A percentile compares a stretch with the other conserved stretches of the same genome.
Evolutionary conservation across 2,329 filamentous ascomycete species (phyloP).

Genomic region (Rhytidhysteron rufulum): DNA sequence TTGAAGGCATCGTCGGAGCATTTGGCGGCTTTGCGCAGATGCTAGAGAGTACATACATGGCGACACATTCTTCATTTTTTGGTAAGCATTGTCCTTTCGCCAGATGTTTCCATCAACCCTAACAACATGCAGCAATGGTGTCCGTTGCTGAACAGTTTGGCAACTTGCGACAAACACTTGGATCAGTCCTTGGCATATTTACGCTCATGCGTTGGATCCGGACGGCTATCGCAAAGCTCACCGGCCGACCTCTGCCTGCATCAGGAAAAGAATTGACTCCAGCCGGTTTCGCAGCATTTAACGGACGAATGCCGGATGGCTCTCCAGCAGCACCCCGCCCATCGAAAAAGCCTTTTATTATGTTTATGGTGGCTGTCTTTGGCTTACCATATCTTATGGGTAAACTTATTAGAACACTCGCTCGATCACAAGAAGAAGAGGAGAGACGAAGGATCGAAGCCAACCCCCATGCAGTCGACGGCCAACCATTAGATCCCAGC

Average conservation of each 20-base stretch:
- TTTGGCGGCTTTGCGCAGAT: slow-evolving; percentile 99
- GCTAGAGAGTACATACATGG: slow-evolving; percentile 99
- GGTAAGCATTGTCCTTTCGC: slow-evolving; percentile 59
- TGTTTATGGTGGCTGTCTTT: slow-evolving; percentile 92
- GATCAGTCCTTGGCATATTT: slow-evolving; percentile 92
- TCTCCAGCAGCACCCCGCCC: slow-evolving; percentile 64
- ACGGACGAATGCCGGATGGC: slow-evolving; percentile 68
- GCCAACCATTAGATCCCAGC: slow-evolving; percentile 68
- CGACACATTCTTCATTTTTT: slow-evolving; percentile 97
- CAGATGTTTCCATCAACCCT: not conserved
- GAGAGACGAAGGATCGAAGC: slow-evolving; percentile 58
- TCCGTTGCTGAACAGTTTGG: slow-evolving; percentile 97
- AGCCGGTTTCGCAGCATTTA: slow-evolving; percentile 84
- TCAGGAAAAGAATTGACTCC: slow-evolving; percentile 85
- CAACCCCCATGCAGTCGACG: slow-evolving; percentile 43
- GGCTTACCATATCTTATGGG: slow-evolving; percentile 95
- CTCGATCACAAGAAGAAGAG: slow-evolving; percentile 80
- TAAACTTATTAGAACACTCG: slow-evolving; percentile 85
- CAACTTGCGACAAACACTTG: slow-evolving; percentile 86
- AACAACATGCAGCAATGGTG: slow-evolving; percentile 67
- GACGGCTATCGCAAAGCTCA: slow-evolving; percentile 86
- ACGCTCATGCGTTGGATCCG: slow-evolving; percentile 93
- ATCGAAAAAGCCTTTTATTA: slow-evolving; percentile 91
- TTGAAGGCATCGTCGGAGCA: slow-evolving; percentile 92
- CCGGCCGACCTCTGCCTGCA: slow-evolving; percentile 83